Base-by-base conservation (phyloP, 1,284 basidiomycete genomes). In the Cutaneotrichosporon sp. region DNA sequence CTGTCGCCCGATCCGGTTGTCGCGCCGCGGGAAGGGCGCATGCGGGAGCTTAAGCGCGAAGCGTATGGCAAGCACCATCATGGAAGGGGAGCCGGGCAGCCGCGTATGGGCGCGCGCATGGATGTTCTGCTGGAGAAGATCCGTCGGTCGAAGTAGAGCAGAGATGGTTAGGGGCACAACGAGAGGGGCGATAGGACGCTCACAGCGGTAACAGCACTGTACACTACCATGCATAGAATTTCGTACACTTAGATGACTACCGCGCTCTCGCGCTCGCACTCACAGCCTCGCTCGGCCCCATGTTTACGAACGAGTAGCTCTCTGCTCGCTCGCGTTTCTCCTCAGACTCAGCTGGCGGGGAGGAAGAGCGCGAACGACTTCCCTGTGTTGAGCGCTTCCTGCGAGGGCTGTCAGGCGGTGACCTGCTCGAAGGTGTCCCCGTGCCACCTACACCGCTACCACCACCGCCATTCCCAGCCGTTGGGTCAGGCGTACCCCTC, bases 81-180 rank as follows among this genome's bases (percentile, higher is more conserved):
- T 10, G 55, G 54, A 19, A 27, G 55, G 10, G 58, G 54, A 20
- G 62, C 60, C 55, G 73, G 74, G n/a, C 75, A 75, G 58, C 75
- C 75, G 25, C 72, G 74, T 55, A 72, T 76, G 74, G 67, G 64
- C 19, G 70, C 73, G 27, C 66, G 72, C 54, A 76, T 76, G 71
- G 73, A 67, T 17, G 62, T 67, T 22, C 46, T 76, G 56, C 57
- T 76, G 54, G 73, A 76, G 64, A 64, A 72, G 67, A 75, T 76
- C 43, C 65, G 70, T 62, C 49, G 70, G 61, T 61, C 62, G 39
- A 67, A 62, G 41, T 57, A 50, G 38, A 16, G 9, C 35, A 6
- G 29, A 31, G 29, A 31, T 9, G 29, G 29, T 10, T 31, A 31
- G 10, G 10, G 14, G 29, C 29, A 14, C 9, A 9, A 31, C 29